Conservation (phyloP, 345 rosid genomes). For the Hibiscus trionum region DNA sequence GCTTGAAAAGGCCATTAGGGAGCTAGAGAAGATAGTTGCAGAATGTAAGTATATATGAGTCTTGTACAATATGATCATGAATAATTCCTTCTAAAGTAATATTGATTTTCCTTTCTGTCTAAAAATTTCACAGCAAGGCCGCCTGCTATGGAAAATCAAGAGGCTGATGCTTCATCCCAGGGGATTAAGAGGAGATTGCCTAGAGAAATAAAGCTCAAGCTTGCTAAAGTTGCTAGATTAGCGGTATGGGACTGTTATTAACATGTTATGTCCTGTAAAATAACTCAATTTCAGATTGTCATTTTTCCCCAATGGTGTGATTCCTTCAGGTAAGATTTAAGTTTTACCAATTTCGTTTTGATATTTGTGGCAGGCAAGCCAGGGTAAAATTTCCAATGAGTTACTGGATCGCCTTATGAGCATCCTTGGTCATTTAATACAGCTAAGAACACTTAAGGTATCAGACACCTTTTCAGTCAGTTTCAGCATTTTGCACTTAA, state of each 20-base stretch:
- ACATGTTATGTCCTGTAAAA: background rate
- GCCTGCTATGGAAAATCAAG: conserved; percentile 66
- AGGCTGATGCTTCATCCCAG: conserved; percentile 59
- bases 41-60: conserved; percentile 52
- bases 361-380: conserved; percentile 54
- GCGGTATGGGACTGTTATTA: conserved; percentile 37
- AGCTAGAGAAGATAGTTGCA: conserved; percentile 77
- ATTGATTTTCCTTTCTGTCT: conserved; percentile 2
- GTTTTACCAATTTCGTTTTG: conserved; percentile 6
- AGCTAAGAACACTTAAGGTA: conserved; percentile 95
- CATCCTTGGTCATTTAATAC: conserved; percentile 85
- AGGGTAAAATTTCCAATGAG: conserved; percentile 75
- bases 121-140: conserved; percentile 62
- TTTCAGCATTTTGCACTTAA: background rate
- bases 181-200: conserved; percentile 77
- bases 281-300: background rate
- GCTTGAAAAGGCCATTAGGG: conserved; percentile 86
- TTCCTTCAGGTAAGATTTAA: conserved; percentile 1
- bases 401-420: conserved; percentile 76
- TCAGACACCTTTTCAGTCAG: background rate
- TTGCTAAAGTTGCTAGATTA: conserved; percentile 69
- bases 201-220: conserved; percentile 56
- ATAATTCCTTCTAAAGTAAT: conserved; percentile 3
- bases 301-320: background rate
- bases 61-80: conserved; percentile 1